Base-by-base conservation (phyloP, 352 stramenopile genomes). In the Pythium folliculosum region DNA sequence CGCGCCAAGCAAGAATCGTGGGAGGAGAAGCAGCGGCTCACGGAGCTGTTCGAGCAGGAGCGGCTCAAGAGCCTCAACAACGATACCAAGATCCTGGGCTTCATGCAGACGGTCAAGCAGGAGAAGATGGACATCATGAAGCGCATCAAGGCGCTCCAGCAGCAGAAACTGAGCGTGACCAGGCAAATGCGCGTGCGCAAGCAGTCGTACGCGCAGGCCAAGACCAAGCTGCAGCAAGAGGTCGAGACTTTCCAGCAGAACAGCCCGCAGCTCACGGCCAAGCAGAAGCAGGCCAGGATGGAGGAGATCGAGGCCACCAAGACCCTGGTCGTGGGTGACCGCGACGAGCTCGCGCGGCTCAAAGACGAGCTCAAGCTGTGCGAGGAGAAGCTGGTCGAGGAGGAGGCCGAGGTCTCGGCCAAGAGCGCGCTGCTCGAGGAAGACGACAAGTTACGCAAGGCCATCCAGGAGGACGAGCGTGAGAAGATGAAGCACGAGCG, bases 41-140 rank as follows among this genome's bases (percentile, higher is more conserved):
- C 86, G 0, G 73, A 84, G 40, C 52, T 93, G 65, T 94, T 94
- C 53, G 91, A 98, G 67, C 81, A 94, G 21, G 92, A 98, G 70
- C 79, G 93, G 14, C 71, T 90, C 40, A 93, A 95, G 47, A 95
- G 87, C 32, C 71, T 97, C 12, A 77, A 81, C 12, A 95, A 89
- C 58, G 85, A 94, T 37, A 84, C 77, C 35, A 89, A 90, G 60
- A 95, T 97, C 52, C 60, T 91, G 12, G 77, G 83, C 7, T 94
- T 94, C 54, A 97, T 97, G 88, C 82, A 94, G 68, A 94, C 86
- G 1, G 85, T 96, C 44, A 94, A 95, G 69, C 84, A 97, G 57
- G 88, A 97, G 64, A 97, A 97, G 61, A 89, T 96, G 70, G 87
- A 91, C 51, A 88, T 94, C 43, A 86, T 98, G 73, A 96, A 95